Conservation (phyloP, 139 green algal species). For the Coelastrella sp. region DNA sequence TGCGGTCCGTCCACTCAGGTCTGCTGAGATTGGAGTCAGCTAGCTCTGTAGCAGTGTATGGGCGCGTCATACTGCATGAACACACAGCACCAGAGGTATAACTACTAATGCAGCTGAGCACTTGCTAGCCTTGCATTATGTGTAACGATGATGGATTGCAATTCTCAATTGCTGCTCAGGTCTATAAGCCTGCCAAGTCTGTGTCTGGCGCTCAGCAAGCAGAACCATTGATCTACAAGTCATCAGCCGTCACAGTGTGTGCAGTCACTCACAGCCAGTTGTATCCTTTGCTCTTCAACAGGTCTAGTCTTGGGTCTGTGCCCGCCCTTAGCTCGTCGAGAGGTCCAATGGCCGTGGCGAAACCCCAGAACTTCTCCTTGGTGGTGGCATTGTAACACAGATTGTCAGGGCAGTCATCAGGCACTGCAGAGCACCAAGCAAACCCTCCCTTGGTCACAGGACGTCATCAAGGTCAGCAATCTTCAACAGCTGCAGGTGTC, state of each 20-base stretch:
- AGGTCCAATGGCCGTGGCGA: constrained; percentile 48
- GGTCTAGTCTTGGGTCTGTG: constrained; percentile 41
- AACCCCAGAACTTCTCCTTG: constrained; percentile 51
- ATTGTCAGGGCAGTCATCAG: constrained; percentile 32
- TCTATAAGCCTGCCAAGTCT: background rate
- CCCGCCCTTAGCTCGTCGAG: constrained; percentile 44
- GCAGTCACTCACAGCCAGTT: constrained; percentile 47
- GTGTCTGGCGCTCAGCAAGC: background rate
- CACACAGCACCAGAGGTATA: too few relatives aligned
- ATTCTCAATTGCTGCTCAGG: background rate
- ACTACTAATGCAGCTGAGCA: too few relatives aligned
- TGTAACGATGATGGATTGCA: background rate
- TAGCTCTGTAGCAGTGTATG: constrained; percentile 48
- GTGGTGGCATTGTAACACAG: constrained; percentile 53
- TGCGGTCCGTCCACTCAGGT: constrained; percentile 9
- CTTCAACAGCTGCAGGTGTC: background rate
- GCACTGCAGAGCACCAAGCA: constrained; percentile 42
- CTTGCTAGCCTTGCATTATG: too few relatives aligned
- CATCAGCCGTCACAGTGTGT: too few relatives aligned
- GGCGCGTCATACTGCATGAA: constrained; percentile 54
- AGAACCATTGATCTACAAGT: too few relatives aligned
- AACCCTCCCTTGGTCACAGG: too few relatives aligned
- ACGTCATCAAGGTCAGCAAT: too few relatives aligned
- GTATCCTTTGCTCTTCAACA: constrained; percentile 44
- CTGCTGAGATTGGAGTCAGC: constrained; percentile 1